These are phyloP conservation scores for Pholiota adiposa DNA, from an alignment of 1,284 basidiomycete species.

Conservation along the genomic window DNA sequence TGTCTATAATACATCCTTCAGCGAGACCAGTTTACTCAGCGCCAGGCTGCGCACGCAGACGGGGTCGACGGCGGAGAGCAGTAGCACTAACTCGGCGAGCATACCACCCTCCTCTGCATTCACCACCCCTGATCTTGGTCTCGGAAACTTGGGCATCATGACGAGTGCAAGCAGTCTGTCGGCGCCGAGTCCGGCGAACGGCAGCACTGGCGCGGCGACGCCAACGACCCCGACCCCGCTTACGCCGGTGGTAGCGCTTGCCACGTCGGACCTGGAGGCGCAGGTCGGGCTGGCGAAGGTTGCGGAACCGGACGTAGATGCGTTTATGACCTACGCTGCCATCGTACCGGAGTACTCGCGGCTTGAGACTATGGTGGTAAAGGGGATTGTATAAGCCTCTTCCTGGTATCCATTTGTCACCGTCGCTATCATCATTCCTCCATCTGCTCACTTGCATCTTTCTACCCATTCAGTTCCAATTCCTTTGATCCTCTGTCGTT, in stretches of 20 bases:
- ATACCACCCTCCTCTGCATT: slow-evolving; percentile 55
- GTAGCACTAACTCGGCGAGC: slow-evolving; percentile 24
- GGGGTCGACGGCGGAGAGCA: slow-evolving; percentile 51
- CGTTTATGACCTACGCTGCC: slow-evolving; percentile 81
- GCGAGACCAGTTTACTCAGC: slow-evolving; percentile 2
- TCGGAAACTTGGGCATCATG: slow-evolving; percentile 26
- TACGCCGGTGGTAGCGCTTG: slow-evolving; percentile 69
- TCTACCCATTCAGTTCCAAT: neutral
- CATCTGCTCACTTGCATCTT: neutral
- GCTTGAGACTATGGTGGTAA: slow-evolving; percentile 75
- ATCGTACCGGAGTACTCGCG: slow-evolving; percentile 83
- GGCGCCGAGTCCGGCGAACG: slow-evolving; percentile 2
- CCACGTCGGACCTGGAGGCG: slow-evolving; percentile 69
- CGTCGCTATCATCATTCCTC: neutral
- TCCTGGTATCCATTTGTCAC: neutral
- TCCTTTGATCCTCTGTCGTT: neutral
- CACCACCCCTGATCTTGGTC: slow-evolving; percentile 62
- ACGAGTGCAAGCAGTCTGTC: slow-evolving; percentile 23
- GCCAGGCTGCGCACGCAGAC: slow-evolving; percentile 44
- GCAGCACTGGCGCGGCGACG: slow-evolving; percentile 33
- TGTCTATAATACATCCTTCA: slow-evolving; percentile 17
- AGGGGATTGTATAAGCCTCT: slow-evolving; percentile 47
- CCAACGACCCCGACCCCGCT: slow-evolving; percentile 55
- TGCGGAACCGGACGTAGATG: slow-evolving; percentile 79
- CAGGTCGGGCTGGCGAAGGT: slow-evolving; percentile 80